Percentiles rank a stretch among this genome's conserved stretches.
These are phyloP conservation scores for Medicago ruthenica DNA, from an alignment of 306 rosid species.

Conservation along the genomic window DNA sequence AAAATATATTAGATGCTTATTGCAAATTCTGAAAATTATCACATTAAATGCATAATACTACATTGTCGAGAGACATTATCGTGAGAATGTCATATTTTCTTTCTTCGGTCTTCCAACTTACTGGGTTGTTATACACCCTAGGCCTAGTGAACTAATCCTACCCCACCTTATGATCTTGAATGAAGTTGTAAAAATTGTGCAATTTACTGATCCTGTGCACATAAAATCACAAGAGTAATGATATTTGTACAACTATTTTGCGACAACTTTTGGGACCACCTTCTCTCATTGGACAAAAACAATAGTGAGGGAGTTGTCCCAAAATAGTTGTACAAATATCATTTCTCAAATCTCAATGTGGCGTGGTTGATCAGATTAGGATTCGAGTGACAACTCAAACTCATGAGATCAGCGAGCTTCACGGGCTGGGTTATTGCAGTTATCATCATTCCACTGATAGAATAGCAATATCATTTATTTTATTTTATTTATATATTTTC, in stretches of 20 bases:
- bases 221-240: not conserved
- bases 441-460: not conserved
- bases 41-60: not conserved
- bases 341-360: not conserved
- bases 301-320: no score
- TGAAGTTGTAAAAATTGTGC: not conserved
- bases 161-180: not conserved
- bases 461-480: not conserved
- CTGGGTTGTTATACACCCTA: not conserved
- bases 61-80: not conserved
- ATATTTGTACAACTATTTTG: no score
- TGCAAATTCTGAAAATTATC: not conserved
- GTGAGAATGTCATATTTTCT: not conserved
- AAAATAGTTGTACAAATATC: no score
- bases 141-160: not conserved
- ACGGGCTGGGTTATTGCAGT: not conserved
- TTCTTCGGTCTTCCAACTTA: not conserved
- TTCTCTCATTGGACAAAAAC: no score
- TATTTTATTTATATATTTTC: conserved; percentile 18
- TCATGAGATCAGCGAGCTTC: not conserved
- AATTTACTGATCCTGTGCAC: conserved; percentile 1
- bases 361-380: not conserved
- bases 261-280: no score
- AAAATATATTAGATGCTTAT: conserved; percentile 2
- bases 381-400: not conserved